These are phyloP conservation scores for Skeletonema tropicum DNA, from an alignment of 108 stramenopile genomes.

Conservation along the genomic window DNA sequence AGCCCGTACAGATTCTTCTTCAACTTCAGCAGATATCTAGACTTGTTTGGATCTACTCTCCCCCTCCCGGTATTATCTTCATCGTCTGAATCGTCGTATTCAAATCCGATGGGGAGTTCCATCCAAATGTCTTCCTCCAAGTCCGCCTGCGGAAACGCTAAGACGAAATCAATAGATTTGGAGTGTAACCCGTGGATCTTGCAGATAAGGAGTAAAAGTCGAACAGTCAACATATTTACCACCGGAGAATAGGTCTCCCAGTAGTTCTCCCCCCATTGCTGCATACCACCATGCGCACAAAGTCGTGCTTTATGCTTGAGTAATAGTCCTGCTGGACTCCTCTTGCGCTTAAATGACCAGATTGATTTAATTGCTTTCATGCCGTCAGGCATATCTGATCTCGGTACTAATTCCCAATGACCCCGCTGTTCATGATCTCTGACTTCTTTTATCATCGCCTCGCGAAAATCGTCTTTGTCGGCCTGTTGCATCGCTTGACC, in stretches of 20 bases:
- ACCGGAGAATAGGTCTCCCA: slow-evolving; percentile 2
- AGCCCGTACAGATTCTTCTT: no score
- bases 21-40: no score
- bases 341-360: slow-evolving; percentile 13
- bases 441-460: no score
- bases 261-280: slow-evolving; percentile 53
- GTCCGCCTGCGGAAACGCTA: slow-evolving; percentile 44
- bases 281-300: slow-evolving; percentile 40
- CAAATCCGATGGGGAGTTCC: slow-evolving; percentile 14
- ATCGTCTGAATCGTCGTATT: no score
- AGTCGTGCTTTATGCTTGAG: slow-evolving; percentile 28
- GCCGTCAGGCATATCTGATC: no score
- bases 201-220: slow-evolving; percentile 7
- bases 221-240: slow-evolving; percentile 28
- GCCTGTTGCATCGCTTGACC: no score
- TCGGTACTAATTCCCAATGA: no score
- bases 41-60: no score
- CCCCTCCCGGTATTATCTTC: no score
- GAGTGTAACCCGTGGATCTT: slow-evolving; percentile 23
- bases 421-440: no score
- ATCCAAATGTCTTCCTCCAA: slow-evolving; percentile 33
- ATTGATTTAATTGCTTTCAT: no score
- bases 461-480: no score
- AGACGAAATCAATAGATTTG: slow-evolving; percentile 35
- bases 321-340: slow-evolving; percentile 17